Percentiles rank a stretch among this genome's conserved stretches.
Conservation (phyloP, 169 alveolate genomes). For the Plasmodium gonderi region DNA sequence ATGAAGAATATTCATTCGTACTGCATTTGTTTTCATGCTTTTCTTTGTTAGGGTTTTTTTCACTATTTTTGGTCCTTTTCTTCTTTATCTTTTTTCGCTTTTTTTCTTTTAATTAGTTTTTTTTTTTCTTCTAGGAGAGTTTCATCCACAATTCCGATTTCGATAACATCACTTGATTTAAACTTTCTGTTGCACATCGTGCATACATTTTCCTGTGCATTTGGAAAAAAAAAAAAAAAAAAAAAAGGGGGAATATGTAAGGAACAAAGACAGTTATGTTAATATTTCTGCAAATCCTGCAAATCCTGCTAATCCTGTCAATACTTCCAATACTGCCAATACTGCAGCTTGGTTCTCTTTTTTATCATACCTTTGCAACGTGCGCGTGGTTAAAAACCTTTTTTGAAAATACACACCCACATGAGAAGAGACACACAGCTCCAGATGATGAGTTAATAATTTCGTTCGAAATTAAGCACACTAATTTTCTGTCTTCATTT, state of each 20-base stretch:
- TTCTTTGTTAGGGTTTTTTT: background rate
- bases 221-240: background rate
- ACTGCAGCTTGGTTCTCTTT: background rate
- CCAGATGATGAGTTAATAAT: slow-evolving; percentile 64
- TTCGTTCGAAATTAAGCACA: slow-evolving; percentile 62
- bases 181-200: slow-evolving; percentile 21
- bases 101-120: slow-evolving; percentile 4
- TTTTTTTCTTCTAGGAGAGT: slow-evolving; percentile 20
- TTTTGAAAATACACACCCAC: slow-evolving; percentile 63
- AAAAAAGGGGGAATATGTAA: background rate
- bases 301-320: too few relatives aligned
- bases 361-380: slow-evolving; percentile 12
- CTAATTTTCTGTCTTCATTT: slow-evolving; percentile 43
- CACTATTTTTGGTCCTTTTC: background rate
- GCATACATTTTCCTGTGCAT: slow-evolving; percentile 38
- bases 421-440: slow-evolving; percentile 55
- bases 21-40: too few relatives aligned
- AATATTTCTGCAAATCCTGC: too few relatives aligned
- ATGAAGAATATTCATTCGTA: background rate
- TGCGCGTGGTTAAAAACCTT: slow-evolving; percentile 35
- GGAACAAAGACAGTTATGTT: background rate
- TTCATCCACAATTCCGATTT: slow-evolving; percentile 52
- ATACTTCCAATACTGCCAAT: background rate
- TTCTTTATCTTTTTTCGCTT: slow-evolving; percentile 16
- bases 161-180: slow-evolving; percentile 35